A percentile compares a stretch with the other conserved stretches of the same genome.
Conservation (phyloP, 306 rosid species). For the Sesbania bispinosa region DNA sequence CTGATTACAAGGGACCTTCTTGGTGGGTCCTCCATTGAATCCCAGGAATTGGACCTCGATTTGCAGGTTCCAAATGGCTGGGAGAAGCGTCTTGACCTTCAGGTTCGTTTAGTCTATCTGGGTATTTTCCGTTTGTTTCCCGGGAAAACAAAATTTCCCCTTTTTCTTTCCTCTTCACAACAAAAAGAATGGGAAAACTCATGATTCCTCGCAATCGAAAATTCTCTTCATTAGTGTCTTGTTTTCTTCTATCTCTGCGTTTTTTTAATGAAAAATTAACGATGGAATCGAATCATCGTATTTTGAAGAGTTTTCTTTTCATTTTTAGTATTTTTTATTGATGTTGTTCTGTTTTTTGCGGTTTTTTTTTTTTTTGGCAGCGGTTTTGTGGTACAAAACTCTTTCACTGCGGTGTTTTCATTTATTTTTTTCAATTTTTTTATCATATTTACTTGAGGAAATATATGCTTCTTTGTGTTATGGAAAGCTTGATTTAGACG, state of each 20-base stretch:
- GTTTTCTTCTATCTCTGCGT: neutral
- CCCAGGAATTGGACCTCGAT: conserved; percentile 96
- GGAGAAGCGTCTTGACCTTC: conserved; percentile 89
- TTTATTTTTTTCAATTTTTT: neutral
- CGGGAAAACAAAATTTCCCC: conserved; percentile 8
- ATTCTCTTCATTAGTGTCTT: neutral
- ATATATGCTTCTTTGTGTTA: neutral
- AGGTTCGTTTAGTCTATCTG: conserved; percentile 48
- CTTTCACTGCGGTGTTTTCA: neutral
- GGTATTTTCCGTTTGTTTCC: conserved; percentile 25
- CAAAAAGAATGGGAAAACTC: neutral
- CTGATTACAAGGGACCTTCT: conserved; percentile 81
- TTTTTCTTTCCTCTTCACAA: neutral
- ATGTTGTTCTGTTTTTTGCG: neutral
- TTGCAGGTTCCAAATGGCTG: conserved; percentile 90
- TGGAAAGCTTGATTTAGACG: neutral
- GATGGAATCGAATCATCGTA: neutral
- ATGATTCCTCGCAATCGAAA: neutral
- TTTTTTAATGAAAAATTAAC: neutral
- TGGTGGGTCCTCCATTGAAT: conserved; percentile 64
- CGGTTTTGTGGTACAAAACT: neutral
- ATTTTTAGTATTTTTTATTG: neutral
- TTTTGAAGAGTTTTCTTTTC: neutral
- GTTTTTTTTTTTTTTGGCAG: neutral
- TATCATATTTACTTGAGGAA: neutral